Conservation (phyloP, 371 early-diverging fungal genomes). For the Apophysomyces sp. region DNA sequence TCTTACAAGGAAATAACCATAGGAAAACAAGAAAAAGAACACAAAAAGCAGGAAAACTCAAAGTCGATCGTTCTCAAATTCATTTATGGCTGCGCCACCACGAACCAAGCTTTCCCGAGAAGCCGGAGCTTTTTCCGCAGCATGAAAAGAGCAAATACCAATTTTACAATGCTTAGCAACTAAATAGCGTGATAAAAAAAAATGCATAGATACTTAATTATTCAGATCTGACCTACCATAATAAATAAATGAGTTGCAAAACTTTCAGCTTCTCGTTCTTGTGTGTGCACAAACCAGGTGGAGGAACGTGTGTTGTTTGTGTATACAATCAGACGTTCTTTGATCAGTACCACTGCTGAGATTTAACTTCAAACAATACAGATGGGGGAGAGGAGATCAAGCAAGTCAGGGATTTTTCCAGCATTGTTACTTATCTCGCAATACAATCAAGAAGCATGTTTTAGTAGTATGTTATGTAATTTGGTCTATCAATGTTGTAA, state of each 20-base stretch:
- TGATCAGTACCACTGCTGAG: neutral
- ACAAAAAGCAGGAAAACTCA: neutral
- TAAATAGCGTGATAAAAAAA: too few species aligned
- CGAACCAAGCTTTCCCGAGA: neutral
- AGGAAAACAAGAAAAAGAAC: neutral
- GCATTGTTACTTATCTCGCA: too few species aligned
- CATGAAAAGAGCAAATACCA: too few species aligned
- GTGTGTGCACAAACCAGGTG: neutral
- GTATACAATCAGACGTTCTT: neutral
- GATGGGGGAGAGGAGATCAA: neutral
- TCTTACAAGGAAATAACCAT: too few species aligned
- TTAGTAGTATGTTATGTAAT: too few species aligned
- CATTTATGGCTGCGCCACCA: neutral
- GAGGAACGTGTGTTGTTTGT: neutral
- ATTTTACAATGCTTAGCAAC: too few species aligned
- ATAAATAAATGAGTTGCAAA: too few species aligned
- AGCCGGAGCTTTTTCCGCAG: neutral
- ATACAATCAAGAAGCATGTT: too few species aligned
- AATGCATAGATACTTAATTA: neutral
- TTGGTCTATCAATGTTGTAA: too few species aligned
- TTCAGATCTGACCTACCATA: neutral
- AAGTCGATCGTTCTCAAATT: neutral
- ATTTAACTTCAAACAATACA: neutral
- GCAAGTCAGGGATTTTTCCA: neutral
- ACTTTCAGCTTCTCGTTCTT: too few species aligned